Evolutionary conservation across 306 rosid genomes (phyloP), one percentile per base, ranked within the genome.

Genomic region (Cucurbita argyrosperma): DNA sequence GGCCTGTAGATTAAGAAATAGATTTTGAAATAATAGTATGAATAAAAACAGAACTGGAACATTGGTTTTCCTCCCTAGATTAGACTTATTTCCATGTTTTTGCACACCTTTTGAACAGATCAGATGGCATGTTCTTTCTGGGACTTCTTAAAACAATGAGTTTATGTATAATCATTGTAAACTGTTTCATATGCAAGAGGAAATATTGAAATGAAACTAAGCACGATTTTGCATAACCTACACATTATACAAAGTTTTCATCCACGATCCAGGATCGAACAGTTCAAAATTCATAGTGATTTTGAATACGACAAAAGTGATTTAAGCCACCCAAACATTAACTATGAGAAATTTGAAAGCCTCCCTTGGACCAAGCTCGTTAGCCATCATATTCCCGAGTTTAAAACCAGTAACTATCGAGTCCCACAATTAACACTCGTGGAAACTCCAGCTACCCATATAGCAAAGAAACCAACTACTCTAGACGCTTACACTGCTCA

Each of bases 1-100:
- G 74, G 71, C 97, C 97, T 95, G 82, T 15, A 78, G 47, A 78
- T 74, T 60, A 38, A 49, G 37, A 53, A 19, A 9, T 38, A 5
- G 4, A 51, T 51, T 5, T 5, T 5, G 5, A 51, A 19, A 30
- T 30, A 51, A 11, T 11, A 10, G 4, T 13, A 13, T 4, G 54
- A 49, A 74, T 7, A 62, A 4, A 13, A 14, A 30, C 60, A 49
- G 61, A 9, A 63, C 69, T 39, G 43, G 6, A 63, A 63, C 69
- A 40, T 39, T 16, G 16, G n/a, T 35, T 13, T 30, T 60, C 6
- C n/a, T 37, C 46, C 42, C 18, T 14, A 7, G 21, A 13, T 37
- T 61, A 37, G 46, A 8, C 47, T 38, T 62, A 10, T 56, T 19
- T 26, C 42, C 42, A 59, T 59, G n/a, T 21, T 10, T 52, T 12